Base-by-base conservation (phyloP, 768 basidiomycete species). In the Mycena filopes region DNA sequence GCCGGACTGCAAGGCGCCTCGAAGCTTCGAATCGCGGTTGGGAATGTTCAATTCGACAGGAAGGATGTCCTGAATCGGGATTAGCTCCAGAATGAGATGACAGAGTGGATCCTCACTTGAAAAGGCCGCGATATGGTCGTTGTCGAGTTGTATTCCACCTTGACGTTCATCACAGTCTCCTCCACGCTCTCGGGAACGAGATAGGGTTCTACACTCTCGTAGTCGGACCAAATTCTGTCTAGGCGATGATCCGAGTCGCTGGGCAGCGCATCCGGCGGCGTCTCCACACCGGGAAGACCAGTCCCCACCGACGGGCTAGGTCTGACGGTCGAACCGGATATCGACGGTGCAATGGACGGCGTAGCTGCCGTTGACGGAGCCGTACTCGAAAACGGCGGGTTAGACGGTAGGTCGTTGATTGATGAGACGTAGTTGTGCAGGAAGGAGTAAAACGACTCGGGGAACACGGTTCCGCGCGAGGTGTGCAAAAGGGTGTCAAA, bases 381-480 rank as follows among this genome's bases (percentile, higher is more conserved):
- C 21, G 79, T 65, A 16, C 72, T 73, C 12, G 79, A 62, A 62
- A 85, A 84, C 2, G 86, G 81, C 1, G 84, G 76, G 2, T 81
- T 76, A 18, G 82, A 71, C 2, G 88, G 81, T 15, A 88, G 80
- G 65, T 95, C 92, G 74, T 92, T 92, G 69, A 94, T 82, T 1
- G 94, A 89, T 4, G 89, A 85, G 60, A 94, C 86, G 70, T 98
- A 98, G 70, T 92, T 93, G 74, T 96, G 93, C 12, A 99, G 83
- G 79, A 97, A 98, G 3, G 95, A 92, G 78, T 98, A 98, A 77
- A 99, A 99, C 31, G 88, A 89, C 71, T 96, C 95, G 0, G 97
- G 96, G 67, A 99, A 93, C 49, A 96, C 89, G 11, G 84, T 84
- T 0, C 89, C 93, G 47, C 94, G 86, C 4, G 89, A 91, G 1